Percentiles rank a stretch among this genome's conserved stretches.
Evolutionary conservation across 768 basidiomycete species (phyloP).

Genomic region (Suillus lakei): DNA sequence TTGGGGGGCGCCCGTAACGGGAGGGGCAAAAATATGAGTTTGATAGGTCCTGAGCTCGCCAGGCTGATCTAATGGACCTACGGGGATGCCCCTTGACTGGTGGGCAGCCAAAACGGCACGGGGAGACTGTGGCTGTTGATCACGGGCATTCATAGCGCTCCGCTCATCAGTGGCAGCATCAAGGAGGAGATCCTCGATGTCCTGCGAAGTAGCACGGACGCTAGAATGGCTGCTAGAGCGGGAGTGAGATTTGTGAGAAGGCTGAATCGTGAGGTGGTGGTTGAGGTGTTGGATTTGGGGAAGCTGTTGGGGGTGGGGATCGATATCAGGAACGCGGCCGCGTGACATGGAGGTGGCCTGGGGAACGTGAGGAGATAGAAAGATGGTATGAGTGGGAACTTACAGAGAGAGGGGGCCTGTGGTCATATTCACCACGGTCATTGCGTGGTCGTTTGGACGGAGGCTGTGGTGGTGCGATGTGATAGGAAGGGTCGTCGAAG

Average conservation of each 20-base stretch:
- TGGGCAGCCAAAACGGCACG: constrained; percentile 35
- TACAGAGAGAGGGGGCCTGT: constrained; percentile 14
- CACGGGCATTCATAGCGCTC: constrained; percentile 29
- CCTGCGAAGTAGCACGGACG: constrained; percentile 35
- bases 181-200: constrained; percentile 53
- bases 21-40: constrained; percentile 74
- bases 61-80: constrained; percentile 37
- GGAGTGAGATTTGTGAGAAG: constrained; percentile 20
- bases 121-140: constrained; percentile 35
- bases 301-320: constrained; percentile 28
- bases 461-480: constrained; percentile 43
- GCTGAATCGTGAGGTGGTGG: constrained; percentile 13
- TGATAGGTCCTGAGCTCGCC: constrained; percentile 53
- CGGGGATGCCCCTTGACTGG: constrained; percentile 32
- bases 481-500: constrained; percentile 40
- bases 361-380: constrained; percentile 1
- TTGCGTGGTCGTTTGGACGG: constrained; percentile 53
- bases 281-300: constrained; percentile 22
- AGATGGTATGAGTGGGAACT: background rate
- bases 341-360: constrained; percentile 21
- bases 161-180: constrained; percentile 46
- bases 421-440: constrained; percentile 41
- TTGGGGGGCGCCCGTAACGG: constrained; percentile 71
- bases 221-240: constrained; percentile 43
- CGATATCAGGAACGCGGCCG: constrained; percentile 24